Evolutionary conservation across 202 grass and related monocot genomes (phyloP).

Genomic region (Setaria italica): DNA sequence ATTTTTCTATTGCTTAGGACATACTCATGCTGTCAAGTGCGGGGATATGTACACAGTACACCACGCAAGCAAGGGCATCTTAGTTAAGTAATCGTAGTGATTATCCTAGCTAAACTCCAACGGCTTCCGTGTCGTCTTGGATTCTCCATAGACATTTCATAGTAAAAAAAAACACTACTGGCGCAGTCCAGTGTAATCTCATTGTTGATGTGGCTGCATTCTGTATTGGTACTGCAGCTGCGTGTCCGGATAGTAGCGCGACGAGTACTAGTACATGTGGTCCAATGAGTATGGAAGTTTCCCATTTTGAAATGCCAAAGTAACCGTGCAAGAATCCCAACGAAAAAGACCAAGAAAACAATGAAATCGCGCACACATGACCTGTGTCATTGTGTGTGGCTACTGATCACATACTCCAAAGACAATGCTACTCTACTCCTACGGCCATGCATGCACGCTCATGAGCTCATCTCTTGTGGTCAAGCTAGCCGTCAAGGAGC

Average conservation of each 20-base stretch:
- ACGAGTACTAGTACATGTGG: not conserved
- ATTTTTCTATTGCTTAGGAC: not conserved
- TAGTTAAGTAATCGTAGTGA: not conserved
- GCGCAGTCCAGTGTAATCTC: no score
- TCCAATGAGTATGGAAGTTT: constrained; percentile 43
- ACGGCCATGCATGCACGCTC: not conserved
- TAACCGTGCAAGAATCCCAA: not conserved
- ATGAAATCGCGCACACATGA: not conserved
- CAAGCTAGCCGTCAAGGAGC: not conserved
- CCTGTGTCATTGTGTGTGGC: constrained; percentile 1
- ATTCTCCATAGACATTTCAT: not conserved
- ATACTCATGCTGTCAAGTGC: not conserved
- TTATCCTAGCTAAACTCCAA: not conserved
- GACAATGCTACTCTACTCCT: constrained; percentile 4
- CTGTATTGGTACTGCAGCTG: no score
- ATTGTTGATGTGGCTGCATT: no score
- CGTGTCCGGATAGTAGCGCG: not conserved
- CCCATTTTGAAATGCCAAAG: constrained; percentile 45
- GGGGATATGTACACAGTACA: constrained; percentile 2
- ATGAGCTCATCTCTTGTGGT: not conserved
- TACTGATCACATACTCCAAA: constrained; percentile 3
- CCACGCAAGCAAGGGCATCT: not conserved
- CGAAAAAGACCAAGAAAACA: constrained; percentile 31
- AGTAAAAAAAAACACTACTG: not conserved
- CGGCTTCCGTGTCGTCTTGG: not conserved